Evolutionary conservation across 2,329 filamentous ascomycete genomes (phyloP).

Genomic region (Cercospora sesami): DNA sequence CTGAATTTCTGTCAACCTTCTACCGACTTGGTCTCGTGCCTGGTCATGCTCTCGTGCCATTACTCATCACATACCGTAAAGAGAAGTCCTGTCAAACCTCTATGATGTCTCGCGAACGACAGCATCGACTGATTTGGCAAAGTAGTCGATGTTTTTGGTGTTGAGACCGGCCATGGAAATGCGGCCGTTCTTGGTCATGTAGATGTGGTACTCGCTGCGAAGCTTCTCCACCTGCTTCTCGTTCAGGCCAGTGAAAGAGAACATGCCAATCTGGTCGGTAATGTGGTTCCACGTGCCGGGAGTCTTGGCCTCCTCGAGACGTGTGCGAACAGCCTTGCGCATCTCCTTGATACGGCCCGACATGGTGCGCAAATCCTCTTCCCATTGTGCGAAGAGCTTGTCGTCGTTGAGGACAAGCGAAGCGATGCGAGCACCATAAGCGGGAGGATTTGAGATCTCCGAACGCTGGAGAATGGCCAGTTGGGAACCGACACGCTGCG

Average conservation of each 20-base stretch:
- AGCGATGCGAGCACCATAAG: constrained; percentile 90
- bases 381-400: constrained; percentile 83
- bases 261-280: constrained; percentile 99
- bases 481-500: constrained; percentile 73
- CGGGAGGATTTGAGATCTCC: constrained; percentile 95
- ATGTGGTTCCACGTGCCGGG: constrained; percentile 96
- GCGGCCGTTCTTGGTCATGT: constrained; percentile 96
- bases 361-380: constrained; percentile 89
- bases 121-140: constrained; percentile 84
- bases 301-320: constrained; percentile 81
- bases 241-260: constrained; percentile 82
- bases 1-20: neutral
- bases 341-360: constrained; percentile 91
- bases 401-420: constrained; percentile 80
- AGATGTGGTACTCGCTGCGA: constrained; percentile 70
- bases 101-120: constrained; percentile 63
- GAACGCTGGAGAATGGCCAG: constrained; percentile 92
- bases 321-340: constrained; percentile 73
- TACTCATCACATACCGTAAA: constrained; percentile 4
- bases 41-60: constrained; percentile 1
- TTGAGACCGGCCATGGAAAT: constrained; percentile 99
- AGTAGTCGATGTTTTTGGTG: constrained; percentile 86
- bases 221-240: constrained; percentile 73
- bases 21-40: neutral
- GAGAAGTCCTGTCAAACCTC: neutral